Evolutionary conservation across 2,329 filamentous ascomycete genomes (phyloP), one percentile per base, ranked within the genome.

Genomic region (Oidium heveae): DNA sequence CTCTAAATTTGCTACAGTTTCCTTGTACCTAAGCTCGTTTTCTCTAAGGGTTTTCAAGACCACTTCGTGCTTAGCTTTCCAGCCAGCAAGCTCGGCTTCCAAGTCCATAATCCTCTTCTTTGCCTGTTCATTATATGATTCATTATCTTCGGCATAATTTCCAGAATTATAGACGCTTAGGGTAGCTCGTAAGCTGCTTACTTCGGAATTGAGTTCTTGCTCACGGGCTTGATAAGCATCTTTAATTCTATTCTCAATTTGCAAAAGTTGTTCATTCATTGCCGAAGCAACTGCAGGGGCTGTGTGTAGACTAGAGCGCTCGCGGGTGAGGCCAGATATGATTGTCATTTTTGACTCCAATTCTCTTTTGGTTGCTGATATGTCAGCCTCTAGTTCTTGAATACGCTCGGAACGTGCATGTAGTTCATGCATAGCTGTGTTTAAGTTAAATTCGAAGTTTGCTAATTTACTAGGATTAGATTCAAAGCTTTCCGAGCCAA

Each of bases 291-390:
- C 80, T 0, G 86, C 88, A 8, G 87, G 84, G 24, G 84, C 83
- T 2, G 74, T 73, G 65, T 89, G 86, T 69, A 95, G 74, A 68
- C 87, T 95, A 2, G 86, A 89, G 56, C 93, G 76, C 68, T 98
- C 93, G 54, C 91, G 82, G 3, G 91, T 94, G 58, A 98, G 73
- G 7, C 91, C 91, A 33, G 86, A 86, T 61, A 98, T 96, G 64
- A 98, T 88, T 33, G 86, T 85, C 72, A 89, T 87, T 75, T 98
- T 98, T 58, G 77, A 81, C 65, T 98, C 91, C 82, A 96, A 94
- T 67, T 98, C 91, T 70, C 87, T 94, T 71, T 86, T 91, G 22
- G 87, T 78, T 4, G 79, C 80, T 28, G 80, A 72, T 55, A 95
- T 77, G 61, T 94, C 89, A 6, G 80, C 79, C 67, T 98, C 91